Conservation (phyloP, 148 eudicot genomes). For the Persicaria maculosa region DNA sequence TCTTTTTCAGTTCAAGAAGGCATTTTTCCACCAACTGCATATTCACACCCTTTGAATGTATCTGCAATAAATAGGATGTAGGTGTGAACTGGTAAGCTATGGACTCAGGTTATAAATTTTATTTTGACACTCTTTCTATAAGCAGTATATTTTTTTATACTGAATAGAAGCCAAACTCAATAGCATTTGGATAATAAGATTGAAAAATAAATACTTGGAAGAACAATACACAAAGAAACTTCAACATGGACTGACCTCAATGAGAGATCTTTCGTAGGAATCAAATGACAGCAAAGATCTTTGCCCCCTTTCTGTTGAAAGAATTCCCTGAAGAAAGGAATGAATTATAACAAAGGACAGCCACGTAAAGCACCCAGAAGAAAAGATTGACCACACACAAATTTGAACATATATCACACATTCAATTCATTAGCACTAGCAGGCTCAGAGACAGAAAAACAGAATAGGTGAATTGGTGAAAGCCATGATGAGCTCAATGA, state of each 20-base stretch:
- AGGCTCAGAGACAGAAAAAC: too few relatives aligned
- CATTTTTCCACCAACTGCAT: constrained; percentile 51
- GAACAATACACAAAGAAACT: background rate
- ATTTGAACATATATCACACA: background rate
- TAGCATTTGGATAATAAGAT: background rate
- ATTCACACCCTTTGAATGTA: constrained; percentile 83
- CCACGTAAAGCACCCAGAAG: background rate
- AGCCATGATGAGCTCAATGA: background rate
- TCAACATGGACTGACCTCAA: constrained; percentile 47
- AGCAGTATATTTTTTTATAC: background rate
- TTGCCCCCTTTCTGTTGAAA: constrained; percentile 85
- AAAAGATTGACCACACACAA: background rate
- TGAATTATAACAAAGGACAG: background rate
- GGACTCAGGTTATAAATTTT: background rate
- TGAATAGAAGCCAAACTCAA: background rate
- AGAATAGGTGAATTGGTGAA: background rate
- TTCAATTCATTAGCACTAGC: too few relatives aligned
- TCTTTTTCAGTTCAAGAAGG: constrained; percentile 49
- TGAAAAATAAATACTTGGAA: background rate
- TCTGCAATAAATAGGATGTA: constrained; percentile 35
- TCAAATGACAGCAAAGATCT: constrained; percentile 60
- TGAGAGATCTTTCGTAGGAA: constrained; percentile 71
- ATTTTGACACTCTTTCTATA: background rate
- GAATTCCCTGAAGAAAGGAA: constrained; percentile 59
- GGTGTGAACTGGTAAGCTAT: background rate